Evolutionary conservation across 371 early-diverging fungal species (phyloP).

Genomic region (Apophysomyces elegans): DNA sequence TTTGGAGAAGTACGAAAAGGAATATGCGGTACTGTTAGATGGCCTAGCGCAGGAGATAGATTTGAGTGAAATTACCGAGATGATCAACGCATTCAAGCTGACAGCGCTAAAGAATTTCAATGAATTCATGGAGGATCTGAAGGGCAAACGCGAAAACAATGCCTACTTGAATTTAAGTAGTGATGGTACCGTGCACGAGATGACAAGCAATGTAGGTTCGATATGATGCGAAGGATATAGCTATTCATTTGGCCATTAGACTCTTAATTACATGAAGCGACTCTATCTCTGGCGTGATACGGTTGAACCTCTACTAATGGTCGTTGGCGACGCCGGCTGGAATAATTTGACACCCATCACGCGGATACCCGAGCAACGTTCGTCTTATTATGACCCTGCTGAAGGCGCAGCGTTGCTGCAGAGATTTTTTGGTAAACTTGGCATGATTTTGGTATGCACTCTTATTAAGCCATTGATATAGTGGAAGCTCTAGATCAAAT

Average conservation of each 20-base stretch:
- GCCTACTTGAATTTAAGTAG: conserved; percentile 59
- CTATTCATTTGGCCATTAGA: conserved; percentile 32
- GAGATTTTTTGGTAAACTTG: conserved; percentile 33
- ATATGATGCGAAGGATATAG: background rate
- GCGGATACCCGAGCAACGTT: conserved; percentile 13
- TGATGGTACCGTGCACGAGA: conserved; percentile 89
- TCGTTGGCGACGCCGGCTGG: conserved; percentile 70
- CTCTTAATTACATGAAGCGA: conserved; percentile 66
- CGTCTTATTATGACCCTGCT: conserved; percentile 25
- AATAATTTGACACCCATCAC: conserved; percentile 38
- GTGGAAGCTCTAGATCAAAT: conserved; percentile 69
- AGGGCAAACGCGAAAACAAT: conserved; percentile 41
- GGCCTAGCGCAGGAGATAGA: conserved; percentile 29
- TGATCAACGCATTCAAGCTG: conserved; percentile 60
- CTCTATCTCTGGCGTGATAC: conserved; percentile 61
- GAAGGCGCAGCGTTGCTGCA: conserved; percentile 35
- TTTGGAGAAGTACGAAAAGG: conserved; percentile 59
- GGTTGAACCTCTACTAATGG: conserved; percentile 61
- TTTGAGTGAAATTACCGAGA: conserved; percentile 50
- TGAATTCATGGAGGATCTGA: conserved; percentile 76
- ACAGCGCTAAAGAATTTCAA: conserved; percentile 67
- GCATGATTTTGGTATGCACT: background rate
- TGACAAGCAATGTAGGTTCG: conserved; percentile 74
- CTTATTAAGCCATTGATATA: conserved; percentile 19
- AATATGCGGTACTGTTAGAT: conserved; percentile 28